Evolutionary conservation across 2,329 filamentous ascomycete genomes (phyloP).

Genomic region (Aspergillus fumigatus): DNA sequence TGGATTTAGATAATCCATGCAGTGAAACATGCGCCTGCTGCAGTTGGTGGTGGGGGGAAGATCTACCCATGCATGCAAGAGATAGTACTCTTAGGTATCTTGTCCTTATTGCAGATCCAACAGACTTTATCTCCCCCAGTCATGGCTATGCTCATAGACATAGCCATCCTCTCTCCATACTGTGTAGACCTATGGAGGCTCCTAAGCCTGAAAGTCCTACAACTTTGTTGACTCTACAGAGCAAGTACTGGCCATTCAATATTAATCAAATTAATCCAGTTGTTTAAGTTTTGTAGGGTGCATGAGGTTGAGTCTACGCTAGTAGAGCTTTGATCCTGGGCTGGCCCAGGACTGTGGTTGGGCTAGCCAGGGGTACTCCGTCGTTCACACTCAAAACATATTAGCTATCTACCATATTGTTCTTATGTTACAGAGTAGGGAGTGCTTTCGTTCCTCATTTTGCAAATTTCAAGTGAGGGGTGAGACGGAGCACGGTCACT

Average conservation of each 20-base stretch:
- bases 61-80: background rate
- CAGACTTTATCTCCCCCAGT: background rate
- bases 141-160: background rate
- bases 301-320: background rate
- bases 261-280: too few relatives aligned
- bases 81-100: background rate
- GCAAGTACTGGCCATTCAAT: too few relatives aligned
- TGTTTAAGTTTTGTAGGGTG: background rate
- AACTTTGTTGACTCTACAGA: too few relatives aligned
- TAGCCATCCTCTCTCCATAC: background rate
- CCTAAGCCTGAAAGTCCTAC: background rate
- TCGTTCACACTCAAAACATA: too few relatives aligned
- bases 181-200: background rate
- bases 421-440: too few relatives aligned
- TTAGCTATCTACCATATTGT: too few relatives aligned
- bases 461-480: background rate
- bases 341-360: background rate
- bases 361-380: background rate
- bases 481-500: background rate
- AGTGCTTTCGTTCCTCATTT: background rate
- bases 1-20: background rate
- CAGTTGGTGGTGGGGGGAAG: background rate
- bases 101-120: background rate
- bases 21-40: slow-evolving; percentile 1
- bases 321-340: background rate